Conservation (phyloP, 257 asterid species). For the Solanum tarijense region DNA sequence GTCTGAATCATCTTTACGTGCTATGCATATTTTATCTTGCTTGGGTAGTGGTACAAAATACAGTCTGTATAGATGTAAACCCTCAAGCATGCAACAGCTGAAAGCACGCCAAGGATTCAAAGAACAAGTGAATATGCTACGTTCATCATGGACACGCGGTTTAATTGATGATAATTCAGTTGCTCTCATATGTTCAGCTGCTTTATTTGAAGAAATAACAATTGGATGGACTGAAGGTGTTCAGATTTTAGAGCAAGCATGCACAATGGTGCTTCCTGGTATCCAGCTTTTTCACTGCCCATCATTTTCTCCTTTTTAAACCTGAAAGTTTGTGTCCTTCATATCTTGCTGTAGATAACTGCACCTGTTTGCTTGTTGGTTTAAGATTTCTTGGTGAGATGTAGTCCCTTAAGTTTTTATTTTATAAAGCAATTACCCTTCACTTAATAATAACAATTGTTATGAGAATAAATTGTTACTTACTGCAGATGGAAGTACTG, state of each 20-base stretch:
- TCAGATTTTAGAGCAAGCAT: conserved; percentile 65
- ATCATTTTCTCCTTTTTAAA: background rate
- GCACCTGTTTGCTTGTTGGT: background rate
- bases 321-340: background rate
- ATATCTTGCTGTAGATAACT: background rate
- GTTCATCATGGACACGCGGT: conserved; percentile 71
- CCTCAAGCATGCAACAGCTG: conserved; percentile 62
- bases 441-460: background rate
- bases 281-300: background rate
- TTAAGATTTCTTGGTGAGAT: background rate
- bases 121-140: conserved; percentile 49
- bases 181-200: conserved; percentile 79
- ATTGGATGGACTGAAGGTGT: conserved; percentile 62
- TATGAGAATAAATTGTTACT: background rate
- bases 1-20: conserved; percentile 46
- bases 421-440: background rate
- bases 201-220: conserved; percentile 81
- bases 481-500: background rate
- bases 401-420: background rate
- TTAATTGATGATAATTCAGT: conserved; percentile 56
- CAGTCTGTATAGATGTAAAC: conserved; percentile 50
- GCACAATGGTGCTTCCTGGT: conserved; percentile 97
- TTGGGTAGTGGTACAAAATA: conserved; percentile 71
- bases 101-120: conserved; percentile 93
- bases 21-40: conserved; percentile 80